Percentiles rank a stretch among this genome's conserved stretches.
Conservation (phyloP, 129 eudicot species). For the Logfia minima region DNA sequence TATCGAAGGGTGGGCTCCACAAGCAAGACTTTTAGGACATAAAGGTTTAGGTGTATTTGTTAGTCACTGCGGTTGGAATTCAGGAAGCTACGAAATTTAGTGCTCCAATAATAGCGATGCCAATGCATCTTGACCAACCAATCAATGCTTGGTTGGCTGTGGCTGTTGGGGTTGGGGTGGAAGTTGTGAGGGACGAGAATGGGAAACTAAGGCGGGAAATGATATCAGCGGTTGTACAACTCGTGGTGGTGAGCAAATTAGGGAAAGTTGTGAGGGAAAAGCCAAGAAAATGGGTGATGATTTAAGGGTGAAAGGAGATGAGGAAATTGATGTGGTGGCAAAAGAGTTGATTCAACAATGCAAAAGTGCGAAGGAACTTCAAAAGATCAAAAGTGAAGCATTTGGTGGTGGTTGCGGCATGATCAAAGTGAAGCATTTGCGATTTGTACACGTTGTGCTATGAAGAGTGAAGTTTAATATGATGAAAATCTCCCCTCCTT, state of each 20-base stretch:
- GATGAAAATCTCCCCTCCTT: background rate
- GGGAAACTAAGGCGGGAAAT: conserved; percentile 13
- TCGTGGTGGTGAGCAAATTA: conserved; percentile 6
- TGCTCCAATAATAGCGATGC: conserved; percentile 31
- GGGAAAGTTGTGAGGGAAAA: conserved; percentile 16
- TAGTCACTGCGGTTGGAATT: conserved; percentile 32
- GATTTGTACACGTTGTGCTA: background rate
- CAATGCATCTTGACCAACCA: conserved; percentile 30
- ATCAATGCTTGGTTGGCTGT: conserved; percentile 21
- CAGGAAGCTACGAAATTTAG: conserved; percentile 26
- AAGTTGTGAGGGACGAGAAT: conserved; percentile 16
- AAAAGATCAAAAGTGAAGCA: background rate
- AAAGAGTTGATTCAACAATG: background rate
- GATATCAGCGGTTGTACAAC: conserved; percentile 1
- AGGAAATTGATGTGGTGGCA: conserved; percentile 15
- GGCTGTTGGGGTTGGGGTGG: conserved; percentile 20
- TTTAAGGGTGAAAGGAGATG: conserved; percentile 3
- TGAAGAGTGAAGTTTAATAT: background rate
- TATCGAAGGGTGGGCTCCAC: conserved; percentile 33
- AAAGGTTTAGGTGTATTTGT: conserved; percentile 20
- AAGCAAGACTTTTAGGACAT: conserved; percentile 10
- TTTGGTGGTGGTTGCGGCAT: background rate
- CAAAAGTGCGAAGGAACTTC: background rate
- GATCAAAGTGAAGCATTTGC: background rate
- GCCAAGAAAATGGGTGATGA: conserved; percentile 16